These are phyloP conservation scores for Beauveria sp. DNA, from an alignment of 2,329 filamentous ascomycete species.

Conservation along the genomic window DNA sequence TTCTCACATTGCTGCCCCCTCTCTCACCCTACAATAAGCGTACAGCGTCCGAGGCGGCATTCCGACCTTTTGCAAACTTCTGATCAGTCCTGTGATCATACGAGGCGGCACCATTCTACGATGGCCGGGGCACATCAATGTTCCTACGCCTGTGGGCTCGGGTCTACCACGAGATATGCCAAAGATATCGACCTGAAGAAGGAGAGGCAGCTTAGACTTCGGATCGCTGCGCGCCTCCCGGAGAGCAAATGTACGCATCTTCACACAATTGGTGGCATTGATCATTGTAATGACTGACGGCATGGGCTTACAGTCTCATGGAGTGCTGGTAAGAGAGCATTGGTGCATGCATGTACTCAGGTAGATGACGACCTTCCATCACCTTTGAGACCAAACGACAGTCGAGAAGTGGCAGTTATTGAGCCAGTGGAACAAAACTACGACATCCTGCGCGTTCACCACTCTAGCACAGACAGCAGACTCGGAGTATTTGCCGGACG, in stretches of 20 bases:
- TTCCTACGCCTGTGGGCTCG: not conserved
- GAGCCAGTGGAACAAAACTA: slow-evolving; percentile 2
- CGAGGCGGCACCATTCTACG: not conserved
- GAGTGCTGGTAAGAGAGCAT: not conserved
- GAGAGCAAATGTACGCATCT: not conserved
- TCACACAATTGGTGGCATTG: not conserved
- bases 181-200: not conserved
- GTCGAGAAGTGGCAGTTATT: not conserved
- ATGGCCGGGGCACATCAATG: not conserved
- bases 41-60: not conserved
- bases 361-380: not conserved
- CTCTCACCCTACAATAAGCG: not conserved
- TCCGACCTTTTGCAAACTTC: not conserved
- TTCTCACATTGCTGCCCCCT: not conserved
- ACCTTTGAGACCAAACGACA: not conserved
- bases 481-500: slow-evolving; percentile 17
- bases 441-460: slow-evolving; percentile 11
- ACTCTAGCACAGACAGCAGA: slow-evolving; percentile 6
- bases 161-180: not conserved
- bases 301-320: not conserved
- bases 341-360: not conserved
- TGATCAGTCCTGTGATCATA: not conserved
- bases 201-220: not conserved
- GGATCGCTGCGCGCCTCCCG: not conserved
- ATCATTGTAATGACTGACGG: not conserved